Base-by-base conservation (phyloP, 2,329 filamentous ascomycete genomes). In the Akanthomyces lecanii region DNA sequence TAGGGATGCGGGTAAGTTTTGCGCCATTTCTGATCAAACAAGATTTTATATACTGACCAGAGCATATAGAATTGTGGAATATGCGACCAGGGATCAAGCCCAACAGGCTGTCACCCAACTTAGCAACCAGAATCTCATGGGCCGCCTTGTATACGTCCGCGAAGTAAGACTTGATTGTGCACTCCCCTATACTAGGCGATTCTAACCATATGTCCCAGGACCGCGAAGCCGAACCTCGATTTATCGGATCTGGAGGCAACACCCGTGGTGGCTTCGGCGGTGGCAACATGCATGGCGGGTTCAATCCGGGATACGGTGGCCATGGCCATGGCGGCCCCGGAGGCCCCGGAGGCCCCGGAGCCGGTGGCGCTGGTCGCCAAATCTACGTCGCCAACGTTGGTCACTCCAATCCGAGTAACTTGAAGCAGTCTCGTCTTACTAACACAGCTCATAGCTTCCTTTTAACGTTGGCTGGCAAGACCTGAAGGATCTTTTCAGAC, bases 81-180 rank as follows among this genome's bases (percentile, higher is more conserved):
- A 99, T 88, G 93, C 93, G 78, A 97, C 94, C 73, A 91, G 93
- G 87, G 95, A 99, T 75, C 92, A 99, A 89, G 95, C 95, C 76
- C 95, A 98, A 79, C 90, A 92, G 78, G 95, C 95, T 75, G 95
- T 99, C 81, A 89, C 91, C 78, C 95, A 92, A 75, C 90, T 99
- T 80, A 97, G 93, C 86, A 99, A 99, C 82, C 94, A 97, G 80
- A 97, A 96, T 77, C 84, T 99, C 66, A 98, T 98, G 94, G 95
- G 95, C 65, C 89, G 95, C 78, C 89, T 99, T 71, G 92, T 99
- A 76, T 99, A 99, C 77, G 95, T 99, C 77, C 90, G 95, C 79
- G 95, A 99, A 85, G 93, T 96, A 84, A 11, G 16, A 16, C 14
- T 25, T 38, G 30, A 18, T 11, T 10, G 5, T 36, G 11, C 38